phyloP scores from a whole-genome alignment of 2,329 filamentous ascomycete species.

The Fusarium sp. region DNA sequence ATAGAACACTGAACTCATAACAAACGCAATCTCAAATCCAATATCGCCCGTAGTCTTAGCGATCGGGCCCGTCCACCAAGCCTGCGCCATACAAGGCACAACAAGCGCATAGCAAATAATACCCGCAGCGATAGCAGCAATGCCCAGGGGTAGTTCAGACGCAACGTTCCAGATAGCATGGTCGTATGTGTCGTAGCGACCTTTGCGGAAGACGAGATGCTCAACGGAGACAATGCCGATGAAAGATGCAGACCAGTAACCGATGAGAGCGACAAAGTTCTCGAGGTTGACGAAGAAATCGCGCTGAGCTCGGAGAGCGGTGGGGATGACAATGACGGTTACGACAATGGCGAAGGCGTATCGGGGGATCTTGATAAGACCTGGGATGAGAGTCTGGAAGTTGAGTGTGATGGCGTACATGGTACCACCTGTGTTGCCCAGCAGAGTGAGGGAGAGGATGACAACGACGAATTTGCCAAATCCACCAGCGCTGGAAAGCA shows the following conservation, averaged over 20 bases:
- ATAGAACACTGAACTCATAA: slow-evolving; percentile 60
- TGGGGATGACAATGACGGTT: slow-evolving; percentile 68
- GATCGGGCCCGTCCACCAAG: slow-evolving; percentile 71
- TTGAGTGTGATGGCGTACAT: slow-evolving; percentile 73
- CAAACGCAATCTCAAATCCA: slow-evolving; percentile 73
- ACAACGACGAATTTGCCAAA: slow-evolving; percentile 73
- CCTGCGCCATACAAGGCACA: slow-evolving; percentile 69
- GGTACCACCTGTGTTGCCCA: slow-evolving; percentile 69
- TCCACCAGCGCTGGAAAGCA: slow-evolving; percentile 66
- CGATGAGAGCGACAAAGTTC: slow-evolving; percentile 67
- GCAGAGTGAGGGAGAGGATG: slow-evolving; percentile 65
- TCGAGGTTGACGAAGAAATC: slow-evolving; percentile 68
- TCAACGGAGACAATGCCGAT: slow-evolving; percentile 62
- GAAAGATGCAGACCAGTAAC: slow-evolving; percentile 68
- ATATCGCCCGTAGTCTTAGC: slow-evolving; percentile 71
- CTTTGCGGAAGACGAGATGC: slow-evolving; percentile 60
- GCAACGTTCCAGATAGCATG: slow-evolving; percentile 60
- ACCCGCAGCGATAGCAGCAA: slow-evolving; percentile 60
- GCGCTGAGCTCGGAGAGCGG: slow-evolving; percentile 65
- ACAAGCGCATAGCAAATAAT: slow-evolving; percentile 62
- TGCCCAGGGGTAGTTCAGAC: slow-evolving; percentile 56
- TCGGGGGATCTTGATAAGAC: slow-evolving; percentile 65
- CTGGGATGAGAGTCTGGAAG: slow-evolving; percentile 71
- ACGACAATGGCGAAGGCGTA: slow-evolving; percentile 67
- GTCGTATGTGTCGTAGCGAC: slow-evolving; percentile 58